Evolutionary conservation across 177 flowering plant genomes (phyloP).

Genomic region (Telopea speciosissima): DNA sequence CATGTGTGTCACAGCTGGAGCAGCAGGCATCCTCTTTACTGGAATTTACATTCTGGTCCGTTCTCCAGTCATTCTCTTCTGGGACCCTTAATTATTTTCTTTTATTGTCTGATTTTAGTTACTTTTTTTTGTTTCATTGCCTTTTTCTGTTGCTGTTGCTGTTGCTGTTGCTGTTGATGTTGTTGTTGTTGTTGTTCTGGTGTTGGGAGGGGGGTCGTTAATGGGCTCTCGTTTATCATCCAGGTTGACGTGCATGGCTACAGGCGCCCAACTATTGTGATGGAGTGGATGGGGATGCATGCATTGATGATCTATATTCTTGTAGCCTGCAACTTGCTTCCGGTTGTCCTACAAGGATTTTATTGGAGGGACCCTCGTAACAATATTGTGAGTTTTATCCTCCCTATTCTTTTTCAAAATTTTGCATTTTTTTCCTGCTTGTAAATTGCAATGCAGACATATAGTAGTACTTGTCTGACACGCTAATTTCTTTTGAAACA

Average conservation of each 20-base stretch:
- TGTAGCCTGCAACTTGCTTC: slow-evolving; percentile 58
- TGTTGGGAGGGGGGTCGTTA: too few relatives aligned
- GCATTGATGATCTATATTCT: slow-evolving; percentile 57
- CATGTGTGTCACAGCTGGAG: slow-evolving; percentile 61
- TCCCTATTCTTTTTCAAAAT: not conserved
- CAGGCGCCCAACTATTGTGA: slow-evolving; percentile 33
- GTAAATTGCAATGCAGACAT: not conserved
- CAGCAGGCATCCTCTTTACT: slow-evolving; percentile 53
- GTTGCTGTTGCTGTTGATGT: too few relatives aligned
- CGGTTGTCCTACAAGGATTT: slow-evolving; percentile 54
- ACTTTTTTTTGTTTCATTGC: not conserved
- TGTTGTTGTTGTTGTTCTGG: too few relatives aligned
- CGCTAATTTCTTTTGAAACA: slow-evolving; percentile 6
- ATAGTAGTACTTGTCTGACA: not conserved
- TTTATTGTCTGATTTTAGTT: not conserved
- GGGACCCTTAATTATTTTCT: not conserved
- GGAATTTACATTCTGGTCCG: slow-evolving; percentile 56
- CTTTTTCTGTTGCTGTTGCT: too few relatives aligned
- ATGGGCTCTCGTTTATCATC: not conserved
- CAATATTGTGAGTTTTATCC: slow-evolving; percentile 43
- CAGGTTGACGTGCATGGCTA: slow-evolving; percentile 65
- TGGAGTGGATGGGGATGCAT: slow-evolving; percentile 78
- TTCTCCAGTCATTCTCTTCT: not conserved
- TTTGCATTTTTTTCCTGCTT: not conserved
- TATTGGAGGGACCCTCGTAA: slow-evolving; percentile 64